phyloP scores from a whole-genome alignment of 1,139 yeast species.

The Saccharomyces hybrid region DNA sequence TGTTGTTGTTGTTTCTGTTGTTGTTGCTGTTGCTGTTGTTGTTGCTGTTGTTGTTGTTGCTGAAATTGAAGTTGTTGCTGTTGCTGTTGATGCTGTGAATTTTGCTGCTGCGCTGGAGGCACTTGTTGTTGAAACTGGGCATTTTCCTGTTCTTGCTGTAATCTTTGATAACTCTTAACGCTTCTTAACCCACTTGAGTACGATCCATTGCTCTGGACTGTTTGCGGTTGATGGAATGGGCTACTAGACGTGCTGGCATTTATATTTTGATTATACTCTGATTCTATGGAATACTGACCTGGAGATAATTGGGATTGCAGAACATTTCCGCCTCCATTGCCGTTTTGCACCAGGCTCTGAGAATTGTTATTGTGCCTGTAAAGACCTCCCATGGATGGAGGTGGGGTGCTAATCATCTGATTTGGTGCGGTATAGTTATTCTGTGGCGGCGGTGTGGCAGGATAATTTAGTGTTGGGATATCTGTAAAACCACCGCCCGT shows the following conservation, averaged over 20 bases:
- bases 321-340: constrained; percentile 9
- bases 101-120: constrained; percentile 8
- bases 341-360: constrained; percentile 18
- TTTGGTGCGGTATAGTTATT: constrained; percentile 9
- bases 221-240: constrained; percentile 24
- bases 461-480: constrained; percentile 25
- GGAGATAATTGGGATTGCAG: constrained; percentile 23
- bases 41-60: constrained; percentile 16
- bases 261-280: constrained; percentile 18
- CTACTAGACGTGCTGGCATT: constrained; percentile 14
- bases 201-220: constrained; percentile 9
- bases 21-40: constrained; percentile 18
- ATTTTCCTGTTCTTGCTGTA: constrained; percentile 3
- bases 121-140: constrained; percentile 6
- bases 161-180: constrained; percentile 3
- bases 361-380: constrained; percentile 28
- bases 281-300: constrained; percentile 24
- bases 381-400: constrained; percentile 18
- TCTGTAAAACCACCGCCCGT: constrained; percentile 26
- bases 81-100: constrained; percentile 12
- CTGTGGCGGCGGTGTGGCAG: constrained; percentile 25
- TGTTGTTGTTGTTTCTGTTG: constrained; percentile 6
- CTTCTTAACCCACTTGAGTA: constrained; percentile 5
- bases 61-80: constrained; percentile 9
- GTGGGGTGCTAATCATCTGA: constrained; percentile 17